A percentile compares a stretch with the other conserved stretches of the same genome.
Evolutionary conservation across 371 early-diverging fungal species (phyloP).

Genomic region (Mycotypha africana): DNA sequence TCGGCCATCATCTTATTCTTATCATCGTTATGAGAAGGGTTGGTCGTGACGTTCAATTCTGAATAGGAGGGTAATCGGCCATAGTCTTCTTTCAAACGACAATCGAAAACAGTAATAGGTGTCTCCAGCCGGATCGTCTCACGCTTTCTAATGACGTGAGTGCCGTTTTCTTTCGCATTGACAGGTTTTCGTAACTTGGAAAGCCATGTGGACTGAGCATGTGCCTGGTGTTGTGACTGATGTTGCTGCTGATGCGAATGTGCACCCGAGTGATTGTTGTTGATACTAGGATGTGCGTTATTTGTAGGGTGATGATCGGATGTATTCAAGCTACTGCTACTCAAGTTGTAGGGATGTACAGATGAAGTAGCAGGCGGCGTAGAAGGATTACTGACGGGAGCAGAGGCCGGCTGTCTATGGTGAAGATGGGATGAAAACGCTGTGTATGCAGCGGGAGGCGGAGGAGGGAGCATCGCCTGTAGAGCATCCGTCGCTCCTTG

Average conservation of each 20-base stretch:
- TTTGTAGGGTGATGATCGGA: constrained; percentile 1
- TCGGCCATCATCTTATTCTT: constrained; percentile 14
- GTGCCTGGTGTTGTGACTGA: no score
- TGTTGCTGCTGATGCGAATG: not conserved
- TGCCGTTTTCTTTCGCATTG: constrained; percentile 7
- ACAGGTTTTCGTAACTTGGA: constrained; percentile 17
- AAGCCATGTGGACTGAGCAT: constrained; percentile 15
- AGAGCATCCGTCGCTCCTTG: constrained; percentile 6
- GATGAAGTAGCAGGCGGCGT: no score
- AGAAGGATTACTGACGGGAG: constrained; percentile 2
- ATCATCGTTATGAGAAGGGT: constrained; percentile 15
- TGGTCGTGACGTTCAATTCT: constrained; percentile 23
- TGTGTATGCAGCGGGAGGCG: constrained; percentile 13
- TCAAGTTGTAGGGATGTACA: no score
- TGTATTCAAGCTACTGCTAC: no score
- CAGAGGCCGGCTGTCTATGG: constrained; percentile 3
- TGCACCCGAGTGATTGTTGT: not conserved
- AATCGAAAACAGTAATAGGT: constrained; percentile 27
- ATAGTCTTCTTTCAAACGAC: constrained; percentile 43
- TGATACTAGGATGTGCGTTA: not conserved
- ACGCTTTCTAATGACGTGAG: constrained; percentile 11
- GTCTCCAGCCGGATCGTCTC: constrained; percentile 23
- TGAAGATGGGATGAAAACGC: constrained; percentile 2
- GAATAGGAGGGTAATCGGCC: constrained; percentile 39
- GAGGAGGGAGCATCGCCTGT: constrained; percentile 4